Conservation (phyloP, 2,329 filamentous ascomycete species). For the Monilinia vaccinii-corymbosi region DNA sequence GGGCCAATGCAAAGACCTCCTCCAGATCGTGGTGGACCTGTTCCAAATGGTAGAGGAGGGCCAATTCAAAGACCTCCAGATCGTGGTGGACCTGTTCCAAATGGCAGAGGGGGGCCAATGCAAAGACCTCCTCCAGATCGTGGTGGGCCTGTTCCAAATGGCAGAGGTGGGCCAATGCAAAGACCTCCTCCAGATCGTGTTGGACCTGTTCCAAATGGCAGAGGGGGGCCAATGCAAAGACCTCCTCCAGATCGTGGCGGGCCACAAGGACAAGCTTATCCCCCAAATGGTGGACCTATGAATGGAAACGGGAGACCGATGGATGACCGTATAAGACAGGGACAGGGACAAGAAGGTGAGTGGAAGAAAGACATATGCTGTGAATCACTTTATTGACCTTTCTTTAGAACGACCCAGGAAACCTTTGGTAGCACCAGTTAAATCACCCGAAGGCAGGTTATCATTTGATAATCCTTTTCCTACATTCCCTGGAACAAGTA, state of each 20-base stretch:
- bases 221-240: constrained; percentile 24
- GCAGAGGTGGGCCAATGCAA: constrained; percentile 21
- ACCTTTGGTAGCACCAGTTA: constrained; percentile 28
- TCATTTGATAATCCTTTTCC: constrained; percentile 43
- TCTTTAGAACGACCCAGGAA: constrained; percentile 19
- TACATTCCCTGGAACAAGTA: constrained; percentile 32
- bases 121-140: constrained; percentile 23
- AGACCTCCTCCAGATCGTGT: no score
- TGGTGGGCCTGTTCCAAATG: constrained; percentile 11
- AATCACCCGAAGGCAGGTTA: constrained; percentile 30
- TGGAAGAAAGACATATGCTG: neutral
- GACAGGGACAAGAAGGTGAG: constrained; percentile 18
- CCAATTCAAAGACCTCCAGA: no score
- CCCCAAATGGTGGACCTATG: constrained; percentile 5
- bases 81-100: constrained; percentile 7
- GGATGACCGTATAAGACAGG: constrained; percentile 5
- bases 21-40: constrained; percentile 14
- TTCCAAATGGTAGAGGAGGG: constrained; percentile 18
- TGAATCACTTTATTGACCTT: neutral
- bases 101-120: constrained; percentile 22
- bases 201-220: constrained; percentile 11
- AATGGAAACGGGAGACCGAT: constrained; percentile 18
- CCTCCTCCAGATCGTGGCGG: constrained; percentile 21
- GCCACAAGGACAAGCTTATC: constrained; percentile 24
- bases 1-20: constrained; percentile 24